Percentiles rank a stretch among this genome's conserved stretches.
phyloP scores from a whole-genome alignment of 140 eudicot species.

The Bidens hawaiensis region DNA sequence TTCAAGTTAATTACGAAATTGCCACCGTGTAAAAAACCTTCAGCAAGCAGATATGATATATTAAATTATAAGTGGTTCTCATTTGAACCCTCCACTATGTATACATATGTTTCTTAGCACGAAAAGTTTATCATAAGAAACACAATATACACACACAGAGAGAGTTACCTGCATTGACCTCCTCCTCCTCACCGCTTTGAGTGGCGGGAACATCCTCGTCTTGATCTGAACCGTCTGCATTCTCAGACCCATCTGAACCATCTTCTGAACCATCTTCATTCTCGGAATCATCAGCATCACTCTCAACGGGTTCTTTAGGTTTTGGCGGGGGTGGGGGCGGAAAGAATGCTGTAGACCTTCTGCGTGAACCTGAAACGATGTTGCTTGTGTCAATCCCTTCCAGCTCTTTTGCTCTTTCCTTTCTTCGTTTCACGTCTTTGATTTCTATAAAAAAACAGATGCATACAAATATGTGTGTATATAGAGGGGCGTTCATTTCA shows the following conservation, averaged over 20 bases:
- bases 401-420: constrained; percentile 88
- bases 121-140: too few relatives aligned
- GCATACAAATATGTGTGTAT: neutral
- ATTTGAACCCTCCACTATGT: neutral
- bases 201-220: neutral
- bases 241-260: constrained; percentile 21
- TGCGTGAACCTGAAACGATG: constrained; percentile 71
- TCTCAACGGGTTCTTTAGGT: constrained; percentile 44
- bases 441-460: constrained; percentile 49
- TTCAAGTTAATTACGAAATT: neutral
- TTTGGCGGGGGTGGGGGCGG: constrained; percentile 53
- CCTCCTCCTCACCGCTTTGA: constrained; percentile 2
- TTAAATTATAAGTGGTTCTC: neutral
- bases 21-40: neutral
- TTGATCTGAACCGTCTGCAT: neutral
- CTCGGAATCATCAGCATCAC: constrained; percentile 39
- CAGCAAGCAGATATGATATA: neutral
- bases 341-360: constrained; percentile 66
- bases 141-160: too few relatives aligned
- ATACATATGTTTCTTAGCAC: neutral
- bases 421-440: constrained; percentile 79
- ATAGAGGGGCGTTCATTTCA: neutral
- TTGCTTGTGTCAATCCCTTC: constrained; percentile 95
- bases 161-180: constrained; percentile 44
- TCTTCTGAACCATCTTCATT: constrained; percentile 32